Conservation (phyloP, 495 filamentous ascomycete genomes). For the Penicillium psychrofluorescens region DNA sequence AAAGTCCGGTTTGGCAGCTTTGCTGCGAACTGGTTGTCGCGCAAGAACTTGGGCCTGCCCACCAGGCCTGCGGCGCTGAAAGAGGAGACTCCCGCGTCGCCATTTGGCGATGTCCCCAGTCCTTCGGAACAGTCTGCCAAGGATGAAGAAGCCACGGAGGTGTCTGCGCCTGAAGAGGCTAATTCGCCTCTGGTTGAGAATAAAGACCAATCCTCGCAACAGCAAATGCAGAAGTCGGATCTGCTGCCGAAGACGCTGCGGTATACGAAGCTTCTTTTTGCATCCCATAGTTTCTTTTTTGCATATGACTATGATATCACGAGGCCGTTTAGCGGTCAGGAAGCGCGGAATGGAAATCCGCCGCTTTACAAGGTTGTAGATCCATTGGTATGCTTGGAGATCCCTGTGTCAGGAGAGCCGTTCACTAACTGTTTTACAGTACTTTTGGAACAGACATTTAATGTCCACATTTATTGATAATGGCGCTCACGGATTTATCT, state of each 20-base stretch:
- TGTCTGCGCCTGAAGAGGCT: constrained; percentile 11
- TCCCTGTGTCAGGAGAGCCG: background rate
- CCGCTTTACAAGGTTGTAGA: constrained; percentile 71
- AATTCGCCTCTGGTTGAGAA: constrained; percentile 11
- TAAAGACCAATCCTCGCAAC: constrained; percentile 18
- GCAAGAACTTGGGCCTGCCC: constrained; percentile 61
- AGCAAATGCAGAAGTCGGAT: constrained; percentile 22
- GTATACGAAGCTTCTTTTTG: constrained; percentile 73
- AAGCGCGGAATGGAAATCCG: constrained; percentile 29
- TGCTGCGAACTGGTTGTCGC: constrained; percentile 83
- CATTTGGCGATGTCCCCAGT: constrained; percentile 15
- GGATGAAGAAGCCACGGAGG: constrained; percentile 4
- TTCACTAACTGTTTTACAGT: constrained; percentile 39
- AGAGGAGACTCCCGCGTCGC: constrained; percentile 14
- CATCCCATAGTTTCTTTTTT: constrained; percentile 81
- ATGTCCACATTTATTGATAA: constrained; percentile 64
- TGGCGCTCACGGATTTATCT: constrained; percentile 51
- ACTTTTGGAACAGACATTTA: constrained; percentile 85
- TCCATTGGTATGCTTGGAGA: constrained; percentile 44
- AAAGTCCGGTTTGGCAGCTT: constrained; percentile 80
- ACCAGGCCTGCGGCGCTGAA: constrained; percentile 19
- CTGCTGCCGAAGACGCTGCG: constrained; percentile 78
- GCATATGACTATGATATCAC: constrained; percentile 91
- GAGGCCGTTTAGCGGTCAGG: constrained; percentile 47
- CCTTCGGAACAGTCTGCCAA: constrained; percentile 1